phyloP scores from a whole-genome alignment of 140 eudicot genomes.

The Flaveria floridana region DNA sequence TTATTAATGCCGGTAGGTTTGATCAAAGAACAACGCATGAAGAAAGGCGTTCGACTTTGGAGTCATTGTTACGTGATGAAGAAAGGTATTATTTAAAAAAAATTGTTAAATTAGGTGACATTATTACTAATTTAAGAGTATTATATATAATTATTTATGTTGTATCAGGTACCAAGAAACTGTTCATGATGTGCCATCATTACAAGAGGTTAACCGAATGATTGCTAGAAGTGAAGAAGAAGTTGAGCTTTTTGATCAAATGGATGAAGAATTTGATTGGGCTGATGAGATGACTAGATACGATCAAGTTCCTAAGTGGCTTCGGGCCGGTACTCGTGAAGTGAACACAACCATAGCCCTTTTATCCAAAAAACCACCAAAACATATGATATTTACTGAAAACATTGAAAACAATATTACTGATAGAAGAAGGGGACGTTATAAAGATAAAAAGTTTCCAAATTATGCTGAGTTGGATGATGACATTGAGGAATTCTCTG shows the following conservation, averaged over 20 bases:
- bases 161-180: conserved; percentile 63
- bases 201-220: conserved; percentile 93
- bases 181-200: conserved; percentile 90
- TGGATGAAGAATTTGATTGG: conserved; percentile 98
- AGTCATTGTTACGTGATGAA: conserved; percentile 83
- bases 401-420: conserved; percentile 39
- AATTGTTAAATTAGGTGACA: not conserved
- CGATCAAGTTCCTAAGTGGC: conserved; percentile 91
- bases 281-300: conserved; percentile 79
- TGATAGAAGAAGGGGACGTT: conserved; percentile 66
- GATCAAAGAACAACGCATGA: conserved; percentile 99
- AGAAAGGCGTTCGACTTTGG: conserved; percentile 90
- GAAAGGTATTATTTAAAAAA: conserved; percentile 47
- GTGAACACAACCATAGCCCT: conserved; percentile 57
- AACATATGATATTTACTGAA: conserved; percentile 35
- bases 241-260: conserved; percentile 87
- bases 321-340: conserved; percentile 67
- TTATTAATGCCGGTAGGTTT: conserved; percentile 94
- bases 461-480: conserved; percentile 85
- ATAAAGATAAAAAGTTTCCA: conserved; percentile 65
- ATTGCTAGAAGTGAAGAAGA: conserved; percentile 98
- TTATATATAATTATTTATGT: not conserved
- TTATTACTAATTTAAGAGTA: not conserved
- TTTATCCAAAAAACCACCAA: conserved; percentile 63
- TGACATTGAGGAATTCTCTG: conserved; percentile 69